A percentile compares a stretch with the other conserved stretches of the same genome.
phyloP scores from a whole-genome alignment of 2,329 filamentous ascomycete species.

The Colletotrichum truncatum region DNA sequence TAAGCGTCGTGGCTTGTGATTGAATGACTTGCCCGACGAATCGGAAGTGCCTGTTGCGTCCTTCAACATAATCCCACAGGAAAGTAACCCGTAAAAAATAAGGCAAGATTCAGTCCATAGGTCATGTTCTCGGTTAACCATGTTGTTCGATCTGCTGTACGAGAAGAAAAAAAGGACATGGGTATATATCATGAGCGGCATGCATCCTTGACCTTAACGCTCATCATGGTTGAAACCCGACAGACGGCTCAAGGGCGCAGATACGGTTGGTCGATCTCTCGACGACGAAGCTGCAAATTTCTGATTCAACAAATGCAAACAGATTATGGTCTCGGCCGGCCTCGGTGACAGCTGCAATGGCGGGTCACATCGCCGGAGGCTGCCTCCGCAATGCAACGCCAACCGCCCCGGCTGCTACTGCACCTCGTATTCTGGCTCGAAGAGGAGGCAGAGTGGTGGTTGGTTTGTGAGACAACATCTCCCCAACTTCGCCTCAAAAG shows the following conservation, averaged over 20 bases:
- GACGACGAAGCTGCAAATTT: background rate
- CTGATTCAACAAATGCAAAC: background rate
- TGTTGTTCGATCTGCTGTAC: background rate
- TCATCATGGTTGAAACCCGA: too few relatives aligned
- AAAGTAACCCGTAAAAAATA: too few relatives aligned
- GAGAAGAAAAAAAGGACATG: background rate
- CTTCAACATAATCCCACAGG: background rate
- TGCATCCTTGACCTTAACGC: too few relatives aligned
- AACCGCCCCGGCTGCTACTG: constrained; percentile 8
- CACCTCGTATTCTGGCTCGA: constrained; percentile 26
- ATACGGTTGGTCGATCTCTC: background rate
- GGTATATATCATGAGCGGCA: too few relatives aligned
- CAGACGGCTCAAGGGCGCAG: too few relatives aligned
- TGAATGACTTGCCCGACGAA: background rate
- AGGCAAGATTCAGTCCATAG: too few relatives aligned
- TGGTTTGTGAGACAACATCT: constrained; percentile 14
- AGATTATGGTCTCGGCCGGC: constrained; percentile 1
- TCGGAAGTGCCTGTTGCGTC: background rate
- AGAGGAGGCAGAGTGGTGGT: background rate
- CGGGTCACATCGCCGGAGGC: constrained; percentile 1
- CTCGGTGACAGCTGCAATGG: constrained; percentile 1
- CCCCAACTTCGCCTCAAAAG: background rate
- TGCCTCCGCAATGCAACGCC: constrained; percentile 18
- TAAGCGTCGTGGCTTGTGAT: constrained; percentile 11
- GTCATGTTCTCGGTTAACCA: too few relatives aligned